Conservation (phyloP, 148 eudicot genomes). For the Cornus florida region DNA sequence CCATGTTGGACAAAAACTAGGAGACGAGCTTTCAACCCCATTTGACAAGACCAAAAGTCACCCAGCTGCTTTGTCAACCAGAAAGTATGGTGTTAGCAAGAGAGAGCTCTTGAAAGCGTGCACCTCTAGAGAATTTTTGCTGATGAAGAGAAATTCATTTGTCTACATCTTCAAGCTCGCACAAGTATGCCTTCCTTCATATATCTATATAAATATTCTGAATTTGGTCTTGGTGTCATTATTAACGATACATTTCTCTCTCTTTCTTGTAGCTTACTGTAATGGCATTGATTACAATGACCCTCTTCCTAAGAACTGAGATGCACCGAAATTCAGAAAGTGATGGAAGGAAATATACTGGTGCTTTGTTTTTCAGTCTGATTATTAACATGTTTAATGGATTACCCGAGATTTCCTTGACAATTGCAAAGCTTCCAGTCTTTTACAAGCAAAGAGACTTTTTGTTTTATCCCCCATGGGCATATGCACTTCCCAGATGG, state of each 20-base stretch:
- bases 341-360: constrained; percentile 50
- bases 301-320: too few species aligned
- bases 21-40: constrained; percentile 46
- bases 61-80: constrained; percentile 74
- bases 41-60: constrained; percentile 69
- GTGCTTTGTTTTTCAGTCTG: constrained; percentile 55
- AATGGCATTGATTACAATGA: too few species aligned
- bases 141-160: constrained; percentile 81
- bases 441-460: constrained; percentile 74
- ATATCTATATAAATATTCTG: too few species aligned
- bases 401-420: constrained; percentile 64
- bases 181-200: constrained; percentile 36
- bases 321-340: constrained; percentile 32
- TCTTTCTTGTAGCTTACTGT: constrained; percentile 35
- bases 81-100: constrained; percentile 48
- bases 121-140: constrained; percentile 54
- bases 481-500: constrained; percentile 76
- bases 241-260: not conserved
- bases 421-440: constrained; percentile 68
- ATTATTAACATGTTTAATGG: constrained; percentile 53
- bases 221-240: not conserved
- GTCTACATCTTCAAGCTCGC: constrained; percentile 56
- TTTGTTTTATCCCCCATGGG: constrained; percentile 76
- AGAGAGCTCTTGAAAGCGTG: constrained; percentile 58
- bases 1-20: constrained; percentile 52